These are phyloP conservation scores for Alloteropsis angusta DNA, from an alignment of 202 grass and related monocot genomes.

Conservation along the genomic window DNA sequence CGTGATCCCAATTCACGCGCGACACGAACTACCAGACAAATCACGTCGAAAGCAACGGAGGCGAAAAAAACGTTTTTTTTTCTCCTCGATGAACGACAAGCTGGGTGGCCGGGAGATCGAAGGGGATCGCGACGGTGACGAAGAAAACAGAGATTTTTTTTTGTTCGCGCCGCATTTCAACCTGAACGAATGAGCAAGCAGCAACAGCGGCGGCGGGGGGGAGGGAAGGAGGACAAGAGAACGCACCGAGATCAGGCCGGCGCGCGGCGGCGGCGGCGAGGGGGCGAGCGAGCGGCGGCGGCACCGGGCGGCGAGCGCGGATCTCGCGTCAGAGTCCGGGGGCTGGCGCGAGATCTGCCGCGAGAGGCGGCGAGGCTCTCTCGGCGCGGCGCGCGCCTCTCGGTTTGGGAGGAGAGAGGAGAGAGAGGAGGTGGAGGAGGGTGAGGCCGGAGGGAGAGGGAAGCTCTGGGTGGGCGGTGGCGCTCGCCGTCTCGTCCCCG, in stretches of 20 bases:
- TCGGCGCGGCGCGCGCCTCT: not conserved
- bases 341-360: slow-evolving; percentile 16
- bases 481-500: not conserved
- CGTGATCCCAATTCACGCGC: not conserved
- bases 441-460: not conserved
- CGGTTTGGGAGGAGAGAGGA: not conserved
- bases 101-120: slow-evolving; percentile 1
- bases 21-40: not conserved
- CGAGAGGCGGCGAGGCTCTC: not conserved
- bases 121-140: not conserved
- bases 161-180: not conserved
- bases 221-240: not conserved
- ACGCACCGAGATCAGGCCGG: slow-evolving; percentile 19
- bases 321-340: not conserved
- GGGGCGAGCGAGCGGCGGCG: not conserved
- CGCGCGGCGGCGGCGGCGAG: slow-evolving; percentile 1
- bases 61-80: not conserved
- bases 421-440: not conserved
- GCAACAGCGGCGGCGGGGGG: not conserved
- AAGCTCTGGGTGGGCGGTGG: not conserved
- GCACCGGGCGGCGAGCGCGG: not conserved
- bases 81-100: not conserved
- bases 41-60: not conserved
- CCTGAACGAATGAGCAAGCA: not conserved
- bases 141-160: not conserved